Evolutionary conservation across 192 early-diverging fungal genomes (phyloP).

Genomic region (Coemansia furcata): DNA sequence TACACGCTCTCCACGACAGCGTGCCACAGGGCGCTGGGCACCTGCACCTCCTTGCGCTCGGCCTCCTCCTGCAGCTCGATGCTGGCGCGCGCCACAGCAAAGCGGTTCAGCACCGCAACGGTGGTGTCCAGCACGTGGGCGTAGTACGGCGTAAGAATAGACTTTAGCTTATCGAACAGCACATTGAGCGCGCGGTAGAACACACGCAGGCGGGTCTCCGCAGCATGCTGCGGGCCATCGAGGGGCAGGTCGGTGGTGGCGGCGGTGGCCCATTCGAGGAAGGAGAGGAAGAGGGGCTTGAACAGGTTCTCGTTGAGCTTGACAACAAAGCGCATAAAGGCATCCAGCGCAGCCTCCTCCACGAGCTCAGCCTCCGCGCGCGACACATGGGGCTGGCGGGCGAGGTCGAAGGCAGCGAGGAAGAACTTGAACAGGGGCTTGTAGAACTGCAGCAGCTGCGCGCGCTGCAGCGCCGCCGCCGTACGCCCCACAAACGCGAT

Average conservation of each 20-base stretch:
- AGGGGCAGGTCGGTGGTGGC: not conserved
- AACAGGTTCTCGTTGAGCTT: conserved; percentile 94
- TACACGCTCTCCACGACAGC: no score
- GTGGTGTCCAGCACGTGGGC: conserved; percentile 70
- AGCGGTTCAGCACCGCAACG: conserved; percentile 58
- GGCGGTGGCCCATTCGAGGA: conserved; percentile 56
- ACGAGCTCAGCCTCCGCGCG: conserved; percentile 50
- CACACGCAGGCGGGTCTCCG: conserved; percentile 32
- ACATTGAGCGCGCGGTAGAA: conserved; percentile 43
- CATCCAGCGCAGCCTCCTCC: conserved; percentile 67
- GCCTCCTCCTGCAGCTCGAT: conserved; percentile 49
- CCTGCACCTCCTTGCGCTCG: conserved; percentile 32
- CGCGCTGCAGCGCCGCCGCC: conserved; percentile 62
- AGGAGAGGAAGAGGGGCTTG: conserved; percentile 88
- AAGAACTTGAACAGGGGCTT: conserved; percentile 88
- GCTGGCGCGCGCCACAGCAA: conserved; percentile 24
- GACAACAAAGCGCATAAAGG: conserved; percentile 81
- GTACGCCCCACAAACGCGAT: conserved; percentile 68
- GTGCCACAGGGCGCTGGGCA: conserved; percentile 66
- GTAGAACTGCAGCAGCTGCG: conserved; percentile 66
- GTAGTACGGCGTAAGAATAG: conserved; percentile 79
- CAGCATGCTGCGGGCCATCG: conserved; percentile 14
- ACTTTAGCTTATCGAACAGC: conserved; percentile 49
- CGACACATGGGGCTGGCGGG: conserved; percentile 42
- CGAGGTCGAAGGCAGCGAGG: conserved; percentile 61